A percentile compares a stretch with the other conserved stretches of the same genome.
Evolutionary conservation across 2,329 filamentous ascomycete genomes (phyloP).

Genomic region (Fusarium verticillioides): DNA sequence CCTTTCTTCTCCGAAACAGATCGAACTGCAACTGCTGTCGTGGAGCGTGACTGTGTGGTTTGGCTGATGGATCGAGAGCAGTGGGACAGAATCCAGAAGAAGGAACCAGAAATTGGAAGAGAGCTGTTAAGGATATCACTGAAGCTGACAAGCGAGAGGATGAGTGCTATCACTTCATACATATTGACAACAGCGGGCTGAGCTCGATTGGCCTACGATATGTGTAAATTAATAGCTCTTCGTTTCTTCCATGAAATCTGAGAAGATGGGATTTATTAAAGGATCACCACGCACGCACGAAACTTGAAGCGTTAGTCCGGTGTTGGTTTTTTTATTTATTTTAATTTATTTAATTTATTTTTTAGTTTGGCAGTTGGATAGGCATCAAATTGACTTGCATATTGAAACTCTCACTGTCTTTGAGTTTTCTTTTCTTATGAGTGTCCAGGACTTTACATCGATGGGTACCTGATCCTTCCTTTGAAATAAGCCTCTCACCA

Average conservation of each 20-base stretch:
- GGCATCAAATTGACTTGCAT: neutral
- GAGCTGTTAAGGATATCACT: conserved; percentile 89
- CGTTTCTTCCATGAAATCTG: neutral
- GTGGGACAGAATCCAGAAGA: conserved; percentile 78
- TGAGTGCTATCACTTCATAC: conserved; percentile 74
- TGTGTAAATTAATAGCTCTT: conserved; percentile 4
- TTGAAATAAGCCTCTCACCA: neutral
- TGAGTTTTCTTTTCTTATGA: neutral
- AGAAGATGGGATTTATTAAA: neutral
- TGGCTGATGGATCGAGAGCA: conserved; percentile 81
- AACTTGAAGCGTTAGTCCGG: conserved; percentile 17
- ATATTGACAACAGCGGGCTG: conserved; percentile 62
- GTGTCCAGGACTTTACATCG: neutral
- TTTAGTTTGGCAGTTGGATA: neutral
- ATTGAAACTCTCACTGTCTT: neutral
- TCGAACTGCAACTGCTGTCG: conserved; percentile 85
- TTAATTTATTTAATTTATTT: neutral
- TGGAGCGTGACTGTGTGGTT: conserved; percentile 82
- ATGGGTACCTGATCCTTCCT: neutral
- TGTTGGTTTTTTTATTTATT: neutral
- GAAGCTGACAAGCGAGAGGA: conserved; percentile 93
- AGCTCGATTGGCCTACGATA: neutral
- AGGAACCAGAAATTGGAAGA: conserved; percentile 80
- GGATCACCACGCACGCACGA: neutral
- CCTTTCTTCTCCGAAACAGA: conserved; percentile 95